Percentiles rank a stretch among this genome's conserved stretches.
Evolutionary conservation across 768 basidiomycete genomes (phyloP).

Genomic region (Dendrothele bispora): DNA sequence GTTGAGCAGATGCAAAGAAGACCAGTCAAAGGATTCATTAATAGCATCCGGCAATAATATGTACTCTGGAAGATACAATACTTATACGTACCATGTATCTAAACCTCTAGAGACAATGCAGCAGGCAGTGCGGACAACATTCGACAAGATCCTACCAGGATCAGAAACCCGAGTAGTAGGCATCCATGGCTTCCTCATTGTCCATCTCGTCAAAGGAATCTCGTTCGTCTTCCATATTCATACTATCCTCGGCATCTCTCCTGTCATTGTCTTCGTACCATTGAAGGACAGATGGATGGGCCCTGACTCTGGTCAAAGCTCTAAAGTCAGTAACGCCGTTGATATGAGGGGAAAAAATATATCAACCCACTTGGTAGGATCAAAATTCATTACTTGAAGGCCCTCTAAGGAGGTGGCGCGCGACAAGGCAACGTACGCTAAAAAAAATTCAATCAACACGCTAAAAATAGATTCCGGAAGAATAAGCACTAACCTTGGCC

Average conservation of each 20-base stretch:
- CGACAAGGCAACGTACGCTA: slow-evolving; percentile 73
- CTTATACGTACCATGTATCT: no score
- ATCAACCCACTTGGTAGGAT: slow-evolving; percentile 53
- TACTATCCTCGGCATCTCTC: slow-evolving; percentile 5
- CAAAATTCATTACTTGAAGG: slow-evolving; percentile 66
- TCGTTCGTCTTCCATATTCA: slow-evolving; percentile 17
- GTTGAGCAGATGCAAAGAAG: no score
- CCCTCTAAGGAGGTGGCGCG: slow-evolving; percentile 67
- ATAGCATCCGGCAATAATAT: no score
- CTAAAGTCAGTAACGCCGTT: slow-evolving; percentile 1
- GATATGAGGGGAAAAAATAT: no score
- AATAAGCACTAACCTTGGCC: slow-evolving; percentile 57
- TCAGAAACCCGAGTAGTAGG: no score
- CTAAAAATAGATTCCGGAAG: not conserved
- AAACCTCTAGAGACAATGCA: no score
- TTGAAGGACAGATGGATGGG: slow-evolving; percentile 60
- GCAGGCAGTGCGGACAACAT: no score
- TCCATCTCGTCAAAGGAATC: slow-evolving; percentile 37
- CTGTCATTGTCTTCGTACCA: slow-evolving; percentile 43
- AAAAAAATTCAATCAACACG: not conserved
- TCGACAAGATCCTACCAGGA: no score
- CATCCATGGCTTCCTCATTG: slow-evolving; percentile 30
- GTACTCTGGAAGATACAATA: no score
- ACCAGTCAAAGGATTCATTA: no score
- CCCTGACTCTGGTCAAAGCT: slow-evolving; percentile 48